phyloP scores from a whole-genome alignment of 345 rosid species.

The Citrus unshiu region DNA sequence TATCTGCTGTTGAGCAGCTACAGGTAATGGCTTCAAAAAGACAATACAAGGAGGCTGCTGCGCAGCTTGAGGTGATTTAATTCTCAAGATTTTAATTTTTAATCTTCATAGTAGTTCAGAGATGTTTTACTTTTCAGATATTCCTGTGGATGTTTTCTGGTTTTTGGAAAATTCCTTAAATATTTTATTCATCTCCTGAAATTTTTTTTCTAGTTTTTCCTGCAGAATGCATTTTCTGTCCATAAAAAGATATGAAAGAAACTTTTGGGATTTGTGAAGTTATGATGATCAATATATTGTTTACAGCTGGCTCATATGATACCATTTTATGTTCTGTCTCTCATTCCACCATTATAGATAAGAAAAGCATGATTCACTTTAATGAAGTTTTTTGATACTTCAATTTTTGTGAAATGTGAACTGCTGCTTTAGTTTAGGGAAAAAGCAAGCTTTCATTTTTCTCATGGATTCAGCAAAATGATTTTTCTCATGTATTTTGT shows the following conservation, averaged over 20 bases:
- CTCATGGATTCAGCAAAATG: background rate
- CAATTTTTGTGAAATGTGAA: background rate
- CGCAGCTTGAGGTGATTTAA: conserved; percentile 85
- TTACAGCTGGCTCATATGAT: background rate
- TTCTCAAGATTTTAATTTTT: background rate
- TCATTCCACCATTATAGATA: background rate
- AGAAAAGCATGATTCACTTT: background rate
- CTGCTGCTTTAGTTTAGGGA: background rate
- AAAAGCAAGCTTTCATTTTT: background rate
- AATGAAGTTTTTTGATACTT: background rate
- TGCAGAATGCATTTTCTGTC: background rate
- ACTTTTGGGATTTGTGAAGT: background rate
- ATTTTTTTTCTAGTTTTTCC: background rate
- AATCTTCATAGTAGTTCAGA: background rate
- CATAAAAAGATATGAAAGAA: background rate
- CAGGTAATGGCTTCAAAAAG: conserved; percentile 98
- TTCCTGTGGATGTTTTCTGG: background rate
- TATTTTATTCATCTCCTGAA: background rate
- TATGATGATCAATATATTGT: background rate
- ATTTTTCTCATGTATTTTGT: background rate
- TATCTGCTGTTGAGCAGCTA: conserved; percentile 98
- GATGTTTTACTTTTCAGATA: background rate
- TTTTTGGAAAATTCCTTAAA: background rate
- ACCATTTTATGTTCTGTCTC: background rate
- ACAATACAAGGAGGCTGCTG: conserved; percentile 96